Evolutionary conservation across 306 rosid genomes (phyloP), one percentile per base, ranked within the genome.

Genomic region (Lotus japonicus): DNA sequence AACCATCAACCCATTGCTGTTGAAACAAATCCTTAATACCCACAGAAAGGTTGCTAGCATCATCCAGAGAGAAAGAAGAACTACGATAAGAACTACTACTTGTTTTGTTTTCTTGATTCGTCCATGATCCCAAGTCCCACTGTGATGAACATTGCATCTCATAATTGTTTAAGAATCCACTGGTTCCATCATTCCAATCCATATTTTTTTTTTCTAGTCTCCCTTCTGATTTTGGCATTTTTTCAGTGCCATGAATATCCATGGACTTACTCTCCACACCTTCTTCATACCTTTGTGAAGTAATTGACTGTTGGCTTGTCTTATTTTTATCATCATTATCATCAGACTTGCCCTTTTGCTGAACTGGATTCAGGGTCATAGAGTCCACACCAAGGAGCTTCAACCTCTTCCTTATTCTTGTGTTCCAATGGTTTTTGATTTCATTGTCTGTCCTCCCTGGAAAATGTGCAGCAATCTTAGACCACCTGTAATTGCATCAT

Each of bases 351-450:
- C 76, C 74, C 58, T 68, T 80, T 14, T 45, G 65, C 58, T 69
- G 80, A 58, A 35, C 23, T 12, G 79, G 81, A 69, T 51, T 72
- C 76, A 83, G 87, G 4, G 86, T 88, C 69, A 74, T 50, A 18
- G 94, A 85, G 77, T 88, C 92, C 42, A 86, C 16, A 50, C 89
- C 96, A 42, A 84, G 83, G 12, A 79, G 80, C 88, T 91, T 88
- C 54, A 88, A 41, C 74, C 74, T 91, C 86, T 91, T 91, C 86
- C 88, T 91, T 70, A 91, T 91, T 75, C 84, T 60, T 17, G 97
- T 86, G 55, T 91, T 91, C 96, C 97, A 91, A 17, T 91, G 97
- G 83, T 91, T 91, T 82, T 91, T 91, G 70, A 91, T 91, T 60
- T n/a, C n/a, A n/a, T n/a, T n/a, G n/a, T n/a, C n/a, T n/a, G n/a